A percentile compares a stretch with the other conserved stretches of the same genome.
Conservation (phyloP, 108 stramenopile genomes). For the Nitzschia sp. region DNA sequence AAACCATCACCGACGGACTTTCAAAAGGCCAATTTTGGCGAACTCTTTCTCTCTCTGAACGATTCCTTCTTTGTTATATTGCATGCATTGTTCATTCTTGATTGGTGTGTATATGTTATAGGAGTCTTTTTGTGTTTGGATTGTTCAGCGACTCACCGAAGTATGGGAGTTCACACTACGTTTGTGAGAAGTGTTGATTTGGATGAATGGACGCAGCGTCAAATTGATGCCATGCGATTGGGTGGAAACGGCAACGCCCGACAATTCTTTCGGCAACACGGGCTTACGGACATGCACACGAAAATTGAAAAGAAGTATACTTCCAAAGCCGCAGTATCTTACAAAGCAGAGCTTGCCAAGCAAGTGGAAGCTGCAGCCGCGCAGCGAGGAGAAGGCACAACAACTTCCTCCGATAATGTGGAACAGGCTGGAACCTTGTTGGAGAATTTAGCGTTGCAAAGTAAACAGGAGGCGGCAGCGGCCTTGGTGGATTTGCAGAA, state of each 20-base stretch:
- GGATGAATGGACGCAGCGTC: conserved; percentile 93
- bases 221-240: conserved; percentile 90
- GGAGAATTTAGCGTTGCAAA: conserved; percentile 59
- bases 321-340: conserved; percentile 73
- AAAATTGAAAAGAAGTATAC: conserved; percentile 90
- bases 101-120: too few species aligned
- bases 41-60: too few species aligned
- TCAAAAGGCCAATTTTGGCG: not conserved
- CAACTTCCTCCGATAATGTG: conserved; percentile 2
- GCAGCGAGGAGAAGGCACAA: conserved; percentile 62
- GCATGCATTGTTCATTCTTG: too few species aligned
- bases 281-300: conserved; percentile 72
- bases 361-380: conserved; percentile 57
- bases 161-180: conserved; percentile 89
- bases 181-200: conserved; percentile 90
- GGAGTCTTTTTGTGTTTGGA: conserved; percentile 93
- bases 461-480: conserved; percentile 49
- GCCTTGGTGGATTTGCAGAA: conserved; percentile 43
- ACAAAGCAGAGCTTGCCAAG: conserved; percentile 73
- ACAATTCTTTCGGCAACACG: conserved; percentile 83
- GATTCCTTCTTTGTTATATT: too few species aligned
- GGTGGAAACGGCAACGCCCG: conserved; percentile 88
- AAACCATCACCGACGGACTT: not conserved
- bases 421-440: conserved; percentile 37
- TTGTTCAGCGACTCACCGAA: conserved; percentile 89